Conservation (phyloP, 2,329 filamentous ascomycete genomes). For the Claviceps fusiformis region DNA sequence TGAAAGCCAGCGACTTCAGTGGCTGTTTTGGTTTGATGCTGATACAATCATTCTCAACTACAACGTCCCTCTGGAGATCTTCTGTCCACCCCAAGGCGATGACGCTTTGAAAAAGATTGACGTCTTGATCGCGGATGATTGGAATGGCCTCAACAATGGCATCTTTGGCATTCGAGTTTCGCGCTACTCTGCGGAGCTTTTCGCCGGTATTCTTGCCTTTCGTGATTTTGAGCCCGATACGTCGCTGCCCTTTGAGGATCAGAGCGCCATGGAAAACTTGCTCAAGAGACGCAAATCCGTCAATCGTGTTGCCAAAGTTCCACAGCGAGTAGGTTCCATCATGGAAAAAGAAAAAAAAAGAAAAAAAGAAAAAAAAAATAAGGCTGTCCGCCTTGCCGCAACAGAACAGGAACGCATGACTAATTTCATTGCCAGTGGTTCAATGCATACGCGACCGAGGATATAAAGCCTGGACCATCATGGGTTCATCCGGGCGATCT, state of each 20-base stretch:
- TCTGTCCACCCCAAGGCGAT: constrained; percentile 1
- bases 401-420: neutral
- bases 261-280: constrained; percentile 10
- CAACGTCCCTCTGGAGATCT: constrained; percentile 3
- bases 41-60: constrained; percentile 7
- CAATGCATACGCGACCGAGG: constrained; percentile 8
- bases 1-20: constrained; percentile 21
- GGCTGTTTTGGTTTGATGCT: constrained; percentile 21
- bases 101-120: neutral
- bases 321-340: constrained; percentile 6
- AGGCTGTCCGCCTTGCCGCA: too few species aligned
- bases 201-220: constrained; percentile 8
- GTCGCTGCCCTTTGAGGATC: constrained; percentile 7
- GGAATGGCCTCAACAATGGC: constrained; percentile 5
- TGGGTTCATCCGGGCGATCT: constrained; percentile 7
- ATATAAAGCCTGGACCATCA: neutral
- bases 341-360: too few species aligned
- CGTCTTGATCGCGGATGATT: constrained; percentile 1
- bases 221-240: constrained; percentile 8
- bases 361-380: too few species aligned
- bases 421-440: constrained; percentile 7
- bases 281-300: constrained; percentile 5
- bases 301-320: constrained; percentile 6
- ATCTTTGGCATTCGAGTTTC: constrained; percentile 10
- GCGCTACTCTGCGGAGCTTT: constrained; percentile 8